Conservation (phyloP, 2,329 filamentous ascomycete genomes). For the Blumeriella jaapii region DNA sequence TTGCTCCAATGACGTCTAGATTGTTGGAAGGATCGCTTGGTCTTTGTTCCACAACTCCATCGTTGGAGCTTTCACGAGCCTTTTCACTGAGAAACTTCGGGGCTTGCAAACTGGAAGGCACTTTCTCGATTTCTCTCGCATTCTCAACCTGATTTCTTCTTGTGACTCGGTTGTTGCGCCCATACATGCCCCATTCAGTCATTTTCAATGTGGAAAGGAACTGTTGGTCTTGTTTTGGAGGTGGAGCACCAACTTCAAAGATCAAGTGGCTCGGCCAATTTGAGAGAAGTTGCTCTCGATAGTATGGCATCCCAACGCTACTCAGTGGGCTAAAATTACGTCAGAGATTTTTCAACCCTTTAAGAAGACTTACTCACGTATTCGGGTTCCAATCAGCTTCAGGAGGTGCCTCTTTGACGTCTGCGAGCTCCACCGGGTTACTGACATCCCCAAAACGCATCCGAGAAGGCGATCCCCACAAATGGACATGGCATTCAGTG, state of each 20-base stretch:
- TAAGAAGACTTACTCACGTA: slow-evolving; percentile 40
- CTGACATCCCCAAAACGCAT: slow-evolving; percentile 60
- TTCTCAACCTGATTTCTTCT: slow-evolving; percentile 77
- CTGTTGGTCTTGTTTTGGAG: slow-evolving; percentile 59
- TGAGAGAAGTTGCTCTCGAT: slow-evolving; percentile 76
- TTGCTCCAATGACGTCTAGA: slow-evolving; percentile 52
- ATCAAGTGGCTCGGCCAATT: slow-evolving; percentile 79
- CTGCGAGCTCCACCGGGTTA: slow-evolving; percentile 55
- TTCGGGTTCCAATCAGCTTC: slow-evolving; percentile 53
- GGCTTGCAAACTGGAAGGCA: slow-evolving; percentile 51
- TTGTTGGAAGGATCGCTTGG: slow-evolving; percentile 44
- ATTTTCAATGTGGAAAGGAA: slow-evolving; percentile 58
- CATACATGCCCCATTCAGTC: slow-evolving; percentile 67
- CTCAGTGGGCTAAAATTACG: slow-evolving; percentile 56
- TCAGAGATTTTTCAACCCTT: slow-evolving; percentile 4
- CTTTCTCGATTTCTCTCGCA: slow-evolving; percentile 52
- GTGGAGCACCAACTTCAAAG: slow-evolving; percentile 77
- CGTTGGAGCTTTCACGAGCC: slow-evolving; percentile 53
- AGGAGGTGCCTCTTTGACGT: slow-evolving; percentile 38
- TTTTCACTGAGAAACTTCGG: slow-evolving; percentile 96
- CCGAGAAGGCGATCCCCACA: slow-evolving; percentile 61
- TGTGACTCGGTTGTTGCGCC: slow-evolving; percentile 60
- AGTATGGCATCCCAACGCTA: slow-evolving; percentile 83
- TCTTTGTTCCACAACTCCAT: slow-evolving; percentile 31
- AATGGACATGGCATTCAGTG: slow-evolving; percentile 50